phyloP scores from a whole-genome alignment of 140 eudicot genomes.

The Flaveria floridana region DNA sequence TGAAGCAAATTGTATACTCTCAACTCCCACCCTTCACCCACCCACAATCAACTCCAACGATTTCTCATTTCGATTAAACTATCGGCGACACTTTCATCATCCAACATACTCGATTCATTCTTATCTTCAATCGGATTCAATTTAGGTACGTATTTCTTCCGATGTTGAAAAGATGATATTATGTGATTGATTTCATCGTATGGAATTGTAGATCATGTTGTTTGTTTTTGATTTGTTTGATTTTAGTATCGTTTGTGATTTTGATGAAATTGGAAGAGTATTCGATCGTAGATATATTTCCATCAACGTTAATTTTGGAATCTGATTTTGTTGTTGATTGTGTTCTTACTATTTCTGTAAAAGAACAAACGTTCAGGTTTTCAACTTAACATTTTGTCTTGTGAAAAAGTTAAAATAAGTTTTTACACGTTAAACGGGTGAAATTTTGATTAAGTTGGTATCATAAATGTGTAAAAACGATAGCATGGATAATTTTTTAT shows the following conservation, averaged over 20 bases:
- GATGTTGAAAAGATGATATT: too few species aligned
- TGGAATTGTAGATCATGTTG: too few species aligned
- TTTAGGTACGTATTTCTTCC: not conserved
- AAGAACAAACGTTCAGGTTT: too few species aligned
- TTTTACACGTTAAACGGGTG: too few species aligned
- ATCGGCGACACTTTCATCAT: not conserved
- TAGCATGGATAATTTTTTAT: too few species aligned
- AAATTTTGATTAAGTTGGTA: too few species aligned
- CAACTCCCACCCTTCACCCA: slow-evolving; percentile 1
- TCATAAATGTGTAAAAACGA: too few species aligned
- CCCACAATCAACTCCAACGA: slow-evolving; percentile 17
- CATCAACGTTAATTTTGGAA: not conserved
- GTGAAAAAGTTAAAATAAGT: too few species aligned
- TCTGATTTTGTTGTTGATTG: not conserved
- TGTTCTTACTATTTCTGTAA: not conserved
- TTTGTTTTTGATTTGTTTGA: not conserved
- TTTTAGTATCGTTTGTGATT: not conserved
- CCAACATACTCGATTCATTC: slow-evolving; percentile 2
- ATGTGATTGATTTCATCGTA: too few species aligned
- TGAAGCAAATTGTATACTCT: not conserved
- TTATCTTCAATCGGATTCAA: slow-evolving; percentile 6
- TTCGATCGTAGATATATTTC: not conserved
- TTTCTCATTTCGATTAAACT: not conserved
- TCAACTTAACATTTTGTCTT: too few species aligned
- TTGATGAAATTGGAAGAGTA: not conserved